phyloP scores from a whole-genome alignment of 2,329 filamentous ascomycete species.

The Thelonectria rubi region DNA sequence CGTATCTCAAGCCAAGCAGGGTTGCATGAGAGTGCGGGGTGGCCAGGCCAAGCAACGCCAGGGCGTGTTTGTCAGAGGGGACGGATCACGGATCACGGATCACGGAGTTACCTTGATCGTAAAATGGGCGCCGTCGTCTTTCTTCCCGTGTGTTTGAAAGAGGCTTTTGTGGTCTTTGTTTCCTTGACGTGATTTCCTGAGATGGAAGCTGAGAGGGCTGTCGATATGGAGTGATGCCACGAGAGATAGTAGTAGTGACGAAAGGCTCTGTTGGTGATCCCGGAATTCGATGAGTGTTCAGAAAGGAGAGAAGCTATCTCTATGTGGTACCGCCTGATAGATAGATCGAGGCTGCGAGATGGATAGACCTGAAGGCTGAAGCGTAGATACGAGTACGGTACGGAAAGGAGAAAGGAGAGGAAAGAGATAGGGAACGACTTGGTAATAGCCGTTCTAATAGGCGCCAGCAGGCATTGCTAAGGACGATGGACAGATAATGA shows the following conservation, averaged over 20 bases:
- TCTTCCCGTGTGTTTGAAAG: conserved; percentile 7
- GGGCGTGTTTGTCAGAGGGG: conserved; percentile 10
- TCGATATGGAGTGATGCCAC: conserved; percentile 1
- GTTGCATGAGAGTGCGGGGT: conserved; percentile 18
- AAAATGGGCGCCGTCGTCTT: conserved; percentile 1
- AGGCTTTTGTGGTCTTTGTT: background rate
- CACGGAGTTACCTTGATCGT: conserved; percentile 2
- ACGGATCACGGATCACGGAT: background rate
- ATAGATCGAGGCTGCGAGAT: background rate
- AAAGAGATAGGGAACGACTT: background rate
- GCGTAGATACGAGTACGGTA: background rate
- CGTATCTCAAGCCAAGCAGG: conserved; percentile 14
- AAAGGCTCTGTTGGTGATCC: background rate
- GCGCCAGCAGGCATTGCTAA: background rate
- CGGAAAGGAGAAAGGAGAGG: background rate
- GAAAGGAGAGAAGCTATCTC: background rate
- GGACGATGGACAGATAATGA: too few relatives aligned
- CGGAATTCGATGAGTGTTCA: background rate
- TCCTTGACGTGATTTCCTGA: background rate
- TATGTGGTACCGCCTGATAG: background rate
- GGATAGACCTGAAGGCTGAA: background rate
- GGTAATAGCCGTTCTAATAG: background rate
- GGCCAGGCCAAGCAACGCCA: conserved; percentile 9
- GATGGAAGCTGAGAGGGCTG: conserved; percentile 1
- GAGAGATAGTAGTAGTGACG: background rate